These are phyloP conservation scores for Pseudogymnoascus destructans DNA, from an alignment of 2,329 filamentous ascomycete species.

Conservation along the genomic window DNA sequence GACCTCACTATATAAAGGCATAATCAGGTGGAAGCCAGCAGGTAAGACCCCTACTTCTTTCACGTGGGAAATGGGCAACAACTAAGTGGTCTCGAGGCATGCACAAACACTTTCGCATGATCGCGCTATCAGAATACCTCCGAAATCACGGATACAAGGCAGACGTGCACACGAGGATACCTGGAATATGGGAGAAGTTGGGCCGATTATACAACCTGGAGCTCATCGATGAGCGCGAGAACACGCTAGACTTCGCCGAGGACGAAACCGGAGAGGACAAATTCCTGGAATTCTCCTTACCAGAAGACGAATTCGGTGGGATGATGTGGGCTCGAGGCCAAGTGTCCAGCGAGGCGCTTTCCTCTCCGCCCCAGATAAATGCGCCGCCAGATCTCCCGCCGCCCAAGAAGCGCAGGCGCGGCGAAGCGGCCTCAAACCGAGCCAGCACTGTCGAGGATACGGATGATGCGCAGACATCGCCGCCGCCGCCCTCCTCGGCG, in stretches of 20 bases:
- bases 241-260: conserved; percentile 33
- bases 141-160: conserved; percentile 65
- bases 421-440: conserved; percentile 26
- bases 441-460: conserved; percentile 40
- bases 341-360: conserved; percentile 24
- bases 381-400: conserved; percentile 16
- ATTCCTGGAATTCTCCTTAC: conserved; percentile 55
- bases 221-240: conserved; percentile 73
- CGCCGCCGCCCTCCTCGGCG: conserved; percentile 31
- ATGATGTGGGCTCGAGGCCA: conserved; percentile 22
- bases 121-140: conserved; percentile 69
- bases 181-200: conserved; percentile 85
- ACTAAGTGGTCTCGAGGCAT: conserved; percentile 42
- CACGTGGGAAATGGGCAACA: neutral
- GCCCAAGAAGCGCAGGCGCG: conserved; percentile 25
- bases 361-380: conserved; percentile 24
- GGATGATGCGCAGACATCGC: conserved; percentile 33
- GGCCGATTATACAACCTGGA: conserved; percentile 72
- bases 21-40: conserved; percentile 93
- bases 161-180: conserved; percentile 70
- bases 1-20: conserved; percentile 79
- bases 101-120: conserved; percentile 89
- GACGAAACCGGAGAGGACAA: conserved; percentile 39
- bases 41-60: conserved; percentile 38
- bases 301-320: conserved; percentile 30